A percentile compares a stretch with the other conserved stretches of the same genome.
Evolutionary conservation across 495 filamentous ascomycete species (phyloP).

Genomic region (Thozetella sp.): DNA sequence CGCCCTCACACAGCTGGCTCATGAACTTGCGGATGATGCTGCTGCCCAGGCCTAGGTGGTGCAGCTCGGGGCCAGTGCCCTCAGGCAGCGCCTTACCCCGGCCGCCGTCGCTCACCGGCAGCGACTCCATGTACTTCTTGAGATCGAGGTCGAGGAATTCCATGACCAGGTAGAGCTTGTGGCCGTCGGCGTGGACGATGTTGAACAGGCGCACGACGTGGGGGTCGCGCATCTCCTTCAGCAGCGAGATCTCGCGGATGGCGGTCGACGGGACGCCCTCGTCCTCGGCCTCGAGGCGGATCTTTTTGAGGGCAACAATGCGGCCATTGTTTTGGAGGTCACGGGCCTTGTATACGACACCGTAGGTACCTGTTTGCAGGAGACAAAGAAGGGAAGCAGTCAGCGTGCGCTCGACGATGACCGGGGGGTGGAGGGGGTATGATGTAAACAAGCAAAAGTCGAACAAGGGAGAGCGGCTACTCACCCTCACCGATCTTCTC

Average conservation of each 20-base stretch:
- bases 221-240: slow-evolving; percentile 96
- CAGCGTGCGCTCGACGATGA: not conserved
- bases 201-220: slow-evolving; percentile 92
- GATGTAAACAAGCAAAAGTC: slow-evolving; percentile 1
- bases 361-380: slow-evolving; percentile 78
- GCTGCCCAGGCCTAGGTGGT: slow-evolving; percentile 77
- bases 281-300: slow-evolving; percentile 95
- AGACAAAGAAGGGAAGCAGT: slow-evolving; percentile 7
- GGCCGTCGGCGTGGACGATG: slow-evolving; percentile 95
- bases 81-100: slow-evolving; percentile 87
- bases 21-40: slow-evolving; percentile 98
- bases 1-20: slow-evolving; percentile 87
- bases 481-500: slow-evolving; percentile 99
- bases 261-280: slow-evolving; percentile 96
- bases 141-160: slow-evolving; percentile 93
- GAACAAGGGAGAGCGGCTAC: slow-evolving; percentile 11
- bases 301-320: slow-evolving; percentile 97
- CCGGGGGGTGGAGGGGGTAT: slow-evolving; percentile 1
- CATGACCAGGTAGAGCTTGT: slow-evolving; percentile 94
- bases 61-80: slow-evolving; percentile 65
- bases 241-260: slow-evolving; percentile 92
- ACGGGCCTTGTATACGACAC: slow-evolving; percentile 90
- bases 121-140: slow-evolving; percentile 98
- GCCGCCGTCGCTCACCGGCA: slow-evolving; percentile 88
- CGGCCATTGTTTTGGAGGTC: slow-evolving; percentile 76